phyloP scores from a whole-genome alignment of 257 asterid genomes.

The Fraxinus quadrangulata region DNA sequence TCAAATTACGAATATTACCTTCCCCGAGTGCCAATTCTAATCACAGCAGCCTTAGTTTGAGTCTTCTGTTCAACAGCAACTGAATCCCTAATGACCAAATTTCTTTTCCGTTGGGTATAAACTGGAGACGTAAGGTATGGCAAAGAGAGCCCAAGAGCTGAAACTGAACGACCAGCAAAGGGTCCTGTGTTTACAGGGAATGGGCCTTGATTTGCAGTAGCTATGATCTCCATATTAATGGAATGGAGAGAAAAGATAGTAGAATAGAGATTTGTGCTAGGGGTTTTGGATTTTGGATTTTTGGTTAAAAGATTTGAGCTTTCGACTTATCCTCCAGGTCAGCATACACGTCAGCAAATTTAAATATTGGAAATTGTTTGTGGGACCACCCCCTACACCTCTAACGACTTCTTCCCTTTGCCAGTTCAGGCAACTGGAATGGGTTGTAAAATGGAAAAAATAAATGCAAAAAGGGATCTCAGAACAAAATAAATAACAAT shows the following conservation, averaged over 20 bases:
- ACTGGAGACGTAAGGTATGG: conserved; percentile 36
- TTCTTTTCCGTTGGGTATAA: conserved; percentile 29
- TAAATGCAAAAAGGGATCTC: no score
- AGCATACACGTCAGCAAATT: conserved; percentile 27
- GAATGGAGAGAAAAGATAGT: conserved; percentile 26
- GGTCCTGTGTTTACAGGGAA: conserved; percentile 25
- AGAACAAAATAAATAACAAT: no score
- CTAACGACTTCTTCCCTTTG: no score
- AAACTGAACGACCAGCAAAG: conserved; percentile 41
- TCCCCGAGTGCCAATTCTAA: conserved; percentile 90
- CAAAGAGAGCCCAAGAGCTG: conserved; percentile 45
- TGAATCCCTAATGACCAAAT: conserved; percentile 51
- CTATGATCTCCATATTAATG: conserved; percentile 50
- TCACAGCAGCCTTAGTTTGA: conserved; percentile 55
- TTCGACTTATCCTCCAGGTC: conserved; percentile 50
- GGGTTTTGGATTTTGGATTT: conserved; percentile 17
- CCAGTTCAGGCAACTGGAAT: no score
- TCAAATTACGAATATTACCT: conserved; percentile 49
- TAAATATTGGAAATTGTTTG: background rate
- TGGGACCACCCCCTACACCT: no score
- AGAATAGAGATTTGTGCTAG: conserved; percentile 23
- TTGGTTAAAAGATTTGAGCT: conserved; percentile 25
- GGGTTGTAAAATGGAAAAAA: no score
- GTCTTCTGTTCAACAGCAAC: conserved; percentile 58
- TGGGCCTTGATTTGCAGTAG: conserved; percentile 45